phyloP scores from a whole-genome alignment of 306 rosid genomes.

The Sesbania bispinosa region DNA sequence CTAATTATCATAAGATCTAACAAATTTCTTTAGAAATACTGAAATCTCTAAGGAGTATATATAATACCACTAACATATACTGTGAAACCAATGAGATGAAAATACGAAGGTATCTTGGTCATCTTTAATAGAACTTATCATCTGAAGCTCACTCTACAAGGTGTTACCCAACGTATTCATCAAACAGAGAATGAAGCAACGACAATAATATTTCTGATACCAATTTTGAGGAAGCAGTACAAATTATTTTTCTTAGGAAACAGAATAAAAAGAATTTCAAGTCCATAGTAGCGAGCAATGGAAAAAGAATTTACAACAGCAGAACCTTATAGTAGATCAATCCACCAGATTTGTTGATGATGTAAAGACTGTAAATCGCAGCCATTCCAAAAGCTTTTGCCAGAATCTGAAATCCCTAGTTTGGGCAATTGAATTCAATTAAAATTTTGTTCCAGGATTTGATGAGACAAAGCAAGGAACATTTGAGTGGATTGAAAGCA shows the following conservation, averaged over 20 bases:
- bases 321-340: conserved; percentile 84
- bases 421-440: neutral
- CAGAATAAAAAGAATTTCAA: neutral
- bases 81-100: neutral
- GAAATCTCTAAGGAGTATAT: neutral
- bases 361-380: conserved; percentile 85
- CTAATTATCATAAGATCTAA: neutral
- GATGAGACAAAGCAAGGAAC: neutral
- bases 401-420: conserved; percentile 26
- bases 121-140: conserved; percentile 13
- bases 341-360: conserved; percentile 93
- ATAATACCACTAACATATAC: neutral
- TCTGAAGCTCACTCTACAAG: neutral
- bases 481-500: neutral
- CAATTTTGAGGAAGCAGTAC: neutral
- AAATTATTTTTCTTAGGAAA: neutral
- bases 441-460: neutral
- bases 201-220: conserved; percentile 10
- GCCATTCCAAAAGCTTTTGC: conserved; percentile 51
- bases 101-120: neutral
- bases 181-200: neutral
- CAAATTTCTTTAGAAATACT: neutral
- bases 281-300: neutral
- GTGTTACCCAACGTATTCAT: neutral
- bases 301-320: conserved; percentile 3